Base-by-base conservation (phyloP, 1,139 yeast species). In the Hyphopichia fennica region DNA sequence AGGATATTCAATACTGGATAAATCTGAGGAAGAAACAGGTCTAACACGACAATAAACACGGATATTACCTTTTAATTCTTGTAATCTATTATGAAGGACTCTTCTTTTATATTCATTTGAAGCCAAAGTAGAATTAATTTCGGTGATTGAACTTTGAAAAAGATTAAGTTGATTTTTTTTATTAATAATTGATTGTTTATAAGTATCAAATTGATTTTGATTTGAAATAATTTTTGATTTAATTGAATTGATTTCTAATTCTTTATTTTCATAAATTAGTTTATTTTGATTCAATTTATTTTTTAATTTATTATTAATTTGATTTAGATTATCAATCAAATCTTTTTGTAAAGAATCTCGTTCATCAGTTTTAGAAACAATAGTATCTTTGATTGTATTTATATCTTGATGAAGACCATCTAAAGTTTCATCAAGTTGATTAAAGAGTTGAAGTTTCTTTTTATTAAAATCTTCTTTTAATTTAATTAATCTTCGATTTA, bases 61-160 rank as follows among this genome's bases (percentile, higher is more conserved):
- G 32, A 93, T 89, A 53, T 90, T 93, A 1, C 99, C 99, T 58
- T 91, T 88, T 34, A 91, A 63, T 45, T 89, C 96, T 60, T 91
- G 97, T 11, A 91, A 68, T 46, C 71, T 75, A 54, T 87, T 83
- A 56, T 90, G 97, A 3, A 88, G 63, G 17, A 66, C 59, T n/a
- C 97, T 69, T 51, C 97, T 72, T 25, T 53, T 50, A 9, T 42
- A 44, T 39, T 69, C 36, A 45, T 49, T 28, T 30, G 44, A 39
- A 35, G 30, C 20, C 19, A 36, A 40, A 37, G 45, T 63, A 25
- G 60, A 58, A 29, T 63, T 63, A 11, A 65, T 61, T 37, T 53
- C 44, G 43, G 34, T 34, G 29, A 42, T 43, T n/a, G 29, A 23
- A 17, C n/a, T 35, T 27, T 35, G 20, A 20, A 35, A 35, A 3